phyloP scores from a whole-genome alignment of 257 asterid species.

The Nicotiana attenuata region DNA sequence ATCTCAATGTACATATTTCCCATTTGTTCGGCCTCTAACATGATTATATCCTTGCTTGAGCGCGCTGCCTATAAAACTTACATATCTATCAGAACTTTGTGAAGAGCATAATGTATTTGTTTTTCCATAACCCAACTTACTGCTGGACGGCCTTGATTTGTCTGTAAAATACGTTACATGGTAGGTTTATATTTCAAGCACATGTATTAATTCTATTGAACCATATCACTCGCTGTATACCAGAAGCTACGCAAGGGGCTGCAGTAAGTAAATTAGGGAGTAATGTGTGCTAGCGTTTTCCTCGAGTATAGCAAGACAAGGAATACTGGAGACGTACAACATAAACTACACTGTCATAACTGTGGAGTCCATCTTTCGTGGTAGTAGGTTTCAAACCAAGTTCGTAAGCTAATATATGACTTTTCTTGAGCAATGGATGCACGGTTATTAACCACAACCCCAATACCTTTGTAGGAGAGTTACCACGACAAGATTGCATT shows the following conservation, averaged over 20 bases:
- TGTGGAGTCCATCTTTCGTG: not conserved
- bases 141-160: not conserved
- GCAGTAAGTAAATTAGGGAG: not conserved
- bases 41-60: not conserved
- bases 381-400: not conserved
- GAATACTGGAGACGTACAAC: not conserved
- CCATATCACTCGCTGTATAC: not conserved
- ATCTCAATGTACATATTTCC: not conserved
- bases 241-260: not conserved
- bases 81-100: not conserved
- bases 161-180: not conserved
- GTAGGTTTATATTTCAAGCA: not conserved
- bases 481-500: not conserved
- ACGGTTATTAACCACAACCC: not conserved
- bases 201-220: not conserved
- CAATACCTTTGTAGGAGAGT: not conserved
- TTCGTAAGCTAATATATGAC: too few relatives aligned
- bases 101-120: not conserved
- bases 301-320: not conserved
- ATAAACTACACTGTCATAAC: not conserved
- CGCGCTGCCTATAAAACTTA: not conserved
- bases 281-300: not conserved
- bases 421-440: not conserved
- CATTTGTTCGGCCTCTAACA: not conserved
- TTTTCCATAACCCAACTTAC: not conserved